Percentiles rank a stretch among this genome's conserved stretches.
phyloP scores from a whole-genome alignment of 768 basidiomycete species.

The Suillus subalutaceus region DNA sequence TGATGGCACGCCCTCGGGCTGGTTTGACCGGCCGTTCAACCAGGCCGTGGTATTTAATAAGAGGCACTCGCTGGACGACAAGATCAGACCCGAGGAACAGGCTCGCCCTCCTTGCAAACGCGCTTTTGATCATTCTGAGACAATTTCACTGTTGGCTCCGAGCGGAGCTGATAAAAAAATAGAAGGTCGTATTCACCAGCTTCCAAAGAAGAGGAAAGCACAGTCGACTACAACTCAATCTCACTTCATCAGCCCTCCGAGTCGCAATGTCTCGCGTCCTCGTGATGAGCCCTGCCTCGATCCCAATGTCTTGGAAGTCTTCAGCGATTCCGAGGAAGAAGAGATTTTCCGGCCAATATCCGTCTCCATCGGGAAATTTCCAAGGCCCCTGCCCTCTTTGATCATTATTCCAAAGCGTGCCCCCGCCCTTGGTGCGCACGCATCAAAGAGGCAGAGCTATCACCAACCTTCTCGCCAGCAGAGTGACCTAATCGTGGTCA shows the following conservation, averaged over 20 bases:
- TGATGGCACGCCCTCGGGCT: neutral
- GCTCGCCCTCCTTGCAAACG: neutral
- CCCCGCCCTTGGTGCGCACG: neutral
- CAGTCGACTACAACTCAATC: neutral
- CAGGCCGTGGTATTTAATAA: neutral
- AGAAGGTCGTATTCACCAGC: neutral
- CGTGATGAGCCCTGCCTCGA: neutral
- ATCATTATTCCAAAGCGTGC: neutral
- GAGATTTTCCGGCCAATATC: conserved; percentile 6
- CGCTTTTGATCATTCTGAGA: neutral
- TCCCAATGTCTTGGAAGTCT: neutral
- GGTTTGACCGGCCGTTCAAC: conserved; percentile 4
- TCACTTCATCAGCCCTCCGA: neutral
- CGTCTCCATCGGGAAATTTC: neutral
- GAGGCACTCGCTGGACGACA: neutral
- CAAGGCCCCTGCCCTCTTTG: neutral
- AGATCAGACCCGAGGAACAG: neutral
- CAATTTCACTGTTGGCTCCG: neutral
- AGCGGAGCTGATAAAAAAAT: neutral
- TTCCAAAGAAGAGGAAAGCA: neutral
- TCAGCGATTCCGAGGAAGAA: conserved; percentile 10
- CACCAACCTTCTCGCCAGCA: neutral
- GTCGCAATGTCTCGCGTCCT: neutral
- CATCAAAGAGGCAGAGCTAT: neutral
- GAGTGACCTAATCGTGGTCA: neutral